These are phyloP conservation scores for Aphanomyces astaci DNA, from an alignment of 352 stramenopile species.

Conservation along the genomic window DNA sequence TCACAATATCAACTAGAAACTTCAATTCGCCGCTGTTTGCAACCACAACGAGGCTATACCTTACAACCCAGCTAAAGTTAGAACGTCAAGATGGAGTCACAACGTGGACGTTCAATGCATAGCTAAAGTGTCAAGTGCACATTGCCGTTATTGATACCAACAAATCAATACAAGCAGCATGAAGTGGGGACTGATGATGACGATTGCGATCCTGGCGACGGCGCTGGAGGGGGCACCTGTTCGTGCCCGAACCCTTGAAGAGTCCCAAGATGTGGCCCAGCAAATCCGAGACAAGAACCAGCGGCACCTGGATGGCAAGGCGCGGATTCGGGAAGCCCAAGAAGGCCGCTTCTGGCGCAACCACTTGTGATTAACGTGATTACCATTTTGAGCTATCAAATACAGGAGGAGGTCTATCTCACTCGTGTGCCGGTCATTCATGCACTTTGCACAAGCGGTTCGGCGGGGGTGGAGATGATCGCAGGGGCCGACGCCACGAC, in stretches of 20 bases:
- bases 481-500: background rate
- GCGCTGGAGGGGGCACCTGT: background rate
- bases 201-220: background rate
- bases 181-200: background rate
- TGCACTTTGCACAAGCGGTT: background rate
- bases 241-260: background rate
- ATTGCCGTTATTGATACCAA: too few species aligned
- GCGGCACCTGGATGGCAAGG: constrained; percentile 12
- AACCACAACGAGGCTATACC: too few species aligned
- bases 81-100: too few species aligned
- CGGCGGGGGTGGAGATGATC: background rate
- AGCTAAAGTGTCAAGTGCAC: too few species aligned
- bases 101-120: too few species aligned
- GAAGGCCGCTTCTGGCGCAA: constrained; percentile 16
- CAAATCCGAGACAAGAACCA: constrained; percentile 13
- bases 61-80: too few species aligned
- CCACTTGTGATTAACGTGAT: constrained; percentile 5
- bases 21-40: too few species aligned
- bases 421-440: background rate
- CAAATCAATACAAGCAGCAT: too few species aligned
- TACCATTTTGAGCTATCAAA: constrained; percentile 9
- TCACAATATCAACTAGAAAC: too few species aligned
- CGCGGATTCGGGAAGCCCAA: constrained; percentile 9
- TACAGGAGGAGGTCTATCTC: background rate
- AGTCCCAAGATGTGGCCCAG: background rate